phyloP scores from a whole-genome alignment of 2,329 filamentous ascomycete genomes.

The Colletotrichum lindemuthianum region DNA sequence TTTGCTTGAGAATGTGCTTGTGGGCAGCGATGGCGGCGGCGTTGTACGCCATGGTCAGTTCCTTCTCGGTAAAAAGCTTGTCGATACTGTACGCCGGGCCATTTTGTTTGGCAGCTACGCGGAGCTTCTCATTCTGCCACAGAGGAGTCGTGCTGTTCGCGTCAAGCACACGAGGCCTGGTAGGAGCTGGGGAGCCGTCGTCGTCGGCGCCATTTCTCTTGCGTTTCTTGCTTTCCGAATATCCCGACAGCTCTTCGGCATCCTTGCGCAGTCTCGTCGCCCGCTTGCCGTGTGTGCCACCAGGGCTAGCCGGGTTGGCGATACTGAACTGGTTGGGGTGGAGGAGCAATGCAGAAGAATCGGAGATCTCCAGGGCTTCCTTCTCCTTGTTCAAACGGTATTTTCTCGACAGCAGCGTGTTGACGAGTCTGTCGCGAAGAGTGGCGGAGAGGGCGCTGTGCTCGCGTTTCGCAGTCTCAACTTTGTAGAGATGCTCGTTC shows the following conservation, averaged over 20 bases:
- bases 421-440: slow-evolving; percentile 72
- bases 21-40: slow-evolving; percentile 70
- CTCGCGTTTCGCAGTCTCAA: slow-evolving; percentile 71
- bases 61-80: slow-evolving; percentile 77
- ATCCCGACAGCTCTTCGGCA: slow-evolving; percentile 66
- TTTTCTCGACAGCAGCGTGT: slow-evolving; percentile 72
- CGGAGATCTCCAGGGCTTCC: slow-evolving; percentile 74
- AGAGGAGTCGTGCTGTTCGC: slow-evolving; percentile 67
- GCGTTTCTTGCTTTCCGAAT: slow-evolving; percentile 68
- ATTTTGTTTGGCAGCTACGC: slow-evolving; percentile 63
- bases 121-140: slow-evolving; percentile 70
- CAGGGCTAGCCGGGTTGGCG: slow-evolving; percentile 71
- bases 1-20: slow-evolving; percentile 69
- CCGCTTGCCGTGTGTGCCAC: slow-evolving; percentile 71
- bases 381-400: slow-evolving; percentile 72
- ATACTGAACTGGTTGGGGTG: slow-evolving; percentile 76
- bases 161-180: slow-evolving; percentile 62
- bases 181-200: slow-evolving; percentile 70
- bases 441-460: slow-evolving; percentile 68
- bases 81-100: slow-evolving; percentile 73
- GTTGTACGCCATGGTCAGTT: slow-evolving; percentile 73
- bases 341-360: slow-evolving; percentile 71
- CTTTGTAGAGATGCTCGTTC: slow-evolving; percentile 69
- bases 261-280: slow-evolving; percentile 70
- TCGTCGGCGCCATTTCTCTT: slow-evolving; percentile 70